Evolutionary conservation across 345 rosid species (phyloP), one percentile per base, ranked within the genome.

Genomic region (Heritiera fomes): DNA sequence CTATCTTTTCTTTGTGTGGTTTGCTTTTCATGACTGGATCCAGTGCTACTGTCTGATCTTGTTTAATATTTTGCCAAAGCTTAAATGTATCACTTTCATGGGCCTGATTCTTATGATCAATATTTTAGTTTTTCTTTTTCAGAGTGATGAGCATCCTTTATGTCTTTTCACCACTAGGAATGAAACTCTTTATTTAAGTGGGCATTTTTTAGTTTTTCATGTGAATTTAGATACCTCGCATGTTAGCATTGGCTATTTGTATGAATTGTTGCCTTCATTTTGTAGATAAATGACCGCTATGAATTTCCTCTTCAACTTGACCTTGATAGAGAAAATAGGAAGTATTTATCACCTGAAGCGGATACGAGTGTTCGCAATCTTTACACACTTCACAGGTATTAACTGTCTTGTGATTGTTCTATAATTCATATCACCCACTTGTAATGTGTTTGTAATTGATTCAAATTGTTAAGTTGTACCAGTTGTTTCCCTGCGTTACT

Each of bases 301-400:
- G 92, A 89, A 70, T 89, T 89, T 70, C 92, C 92, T 77, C 85
- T 87, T 71, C 90, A 87, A 81, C 90, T 89, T 75, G 92, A 89
- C 80, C 87, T 89, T 79, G 92, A 89, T 77, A 86, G 89, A 84
- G 91, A 87, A 46, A 75, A 86, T 78, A 87, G 89, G 28, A 89
- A 85, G 82, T 89, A 89, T 78, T 76, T 89, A 69, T 89, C 92
- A 56, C 92, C 91, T 66, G 92, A 88, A 0, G 88, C 92, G 13
- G 92, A 89, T 70, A 81, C 84, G 78, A 86, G 86, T 75, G 91
- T 89, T 59, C 86, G 88, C 60, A 89, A 89, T 75, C 87, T 89
- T 43, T 89, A 89, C 80, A 85, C 89, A 12, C 92, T 89, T 80
- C 92, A 89, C 69, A 89, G 92, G 91, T 89, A 81, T 74, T 62